Evolutionary conservation across 2,329 filamentous ascomycete genomes (phyloP), one percentile per base, ranked within the genome.

Genomic region (Aspergillus aculeatus): DNA sequence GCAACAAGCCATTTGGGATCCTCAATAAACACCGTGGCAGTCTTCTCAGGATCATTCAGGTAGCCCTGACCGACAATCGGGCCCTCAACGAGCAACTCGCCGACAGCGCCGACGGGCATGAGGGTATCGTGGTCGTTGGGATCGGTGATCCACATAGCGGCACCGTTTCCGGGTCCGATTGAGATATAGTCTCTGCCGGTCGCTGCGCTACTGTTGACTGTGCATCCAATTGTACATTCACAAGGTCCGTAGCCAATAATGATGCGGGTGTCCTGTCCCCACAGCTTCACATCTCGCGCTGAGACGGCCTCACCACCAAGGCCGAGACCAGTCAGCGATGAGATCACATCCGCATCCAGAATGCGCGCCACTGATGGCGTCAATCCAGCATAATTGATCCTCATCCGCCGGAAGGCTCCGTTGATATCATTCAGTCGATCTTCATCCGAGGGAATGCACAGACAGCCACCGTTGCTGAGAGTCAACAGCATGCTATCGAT

Each of bases 331-430:
- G 74, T 67, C 16, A 83, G 68, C 1, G 73, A 74, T 16, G 76
- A 70, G 9, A 82, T 75, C 7, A 80, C 77, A 54, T 74, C 68
- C 0, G 78, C 70, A 12, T 76, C 71, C 14, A 83, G 58, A 5
- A 81, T 71, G 4, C 77, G 72, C 0, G 84, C 84, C n/a, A 89
- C 79, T 0, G 84, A 80, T 0, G 85, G 82, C 0, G 86, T 89
- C 69, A 89, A 79, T 64, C 85, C 83, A 0, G 80, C 82, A 76
- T 81, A 83, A 47, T 80, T 83, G 38, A 83, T 80, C 6, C 77
- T 72, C 78, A 84, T 82, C 0, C 75, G 69, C 3, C 79, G 77
- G 35, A 87, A 82, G 1, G 78, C 78, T 0, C 76, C 78, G 2
- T 77, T 74, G 14, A 86, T 78, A 57, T 85, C 79, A 53, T 80